A percentile compares a stretch with the other conserved stretches of the same genome.
phyloP scores from a whole-genome alignment of 192 early-diverging fungal species.

The Podila clonocystis region DNA sequence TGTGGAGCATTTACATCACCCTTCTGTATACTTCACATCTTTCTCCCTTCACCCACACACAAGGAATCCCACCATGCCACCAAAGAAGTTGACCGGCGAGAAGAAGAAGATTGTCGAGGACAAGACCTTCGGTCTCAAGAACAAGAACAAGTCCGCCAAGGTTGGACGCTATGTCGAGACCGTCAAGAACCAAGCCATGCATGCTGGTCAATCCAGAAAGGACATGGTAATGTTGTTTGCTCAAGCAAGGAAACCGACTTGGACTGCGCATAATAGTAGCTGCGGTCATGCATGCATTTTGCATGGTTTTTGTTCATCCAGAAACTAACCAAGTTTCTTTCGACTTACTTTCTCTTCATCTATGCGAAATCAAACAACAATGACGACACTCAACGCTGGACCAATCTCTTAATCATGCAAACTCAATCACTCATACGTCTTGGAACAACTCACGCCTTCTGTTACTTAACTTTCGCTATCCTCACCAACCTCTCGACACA shows the following conservation, averaged over 20 bases:
- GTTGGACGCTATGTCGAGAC: constrained; percentile 91
- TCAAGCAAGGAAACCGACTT: not conserved
- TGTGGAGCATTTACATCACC: not conserved
- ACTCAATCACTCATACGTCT: no score
- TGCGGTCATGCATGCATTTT: not conserved
- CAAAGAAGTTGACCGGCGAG: constrained; percentile 74
- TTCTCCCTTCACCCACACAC: not conserved
- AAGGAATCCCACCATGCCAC: constrained; percentile 70
- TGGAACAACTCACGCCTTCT: no score
- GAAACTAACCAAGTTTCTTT: not conserved
- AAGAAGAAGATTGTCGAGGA: constrained; percentile 92
- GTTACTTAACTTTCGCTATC: no score
- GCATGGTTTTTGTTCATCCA: not conserved
- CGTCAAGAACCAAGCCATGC: constrained; percentile 84
- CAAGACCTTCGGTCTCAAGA: constrained; percentile 99
- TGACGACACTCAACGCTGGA: no score
- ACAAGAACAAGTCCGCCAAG: constrained; percentile 98
- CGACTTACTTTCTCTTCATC: not conserved
- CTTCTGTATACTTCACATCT: not conserved
- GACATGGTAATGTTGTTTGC: constrained; percentile 37
- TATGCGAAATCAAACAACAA: no score
- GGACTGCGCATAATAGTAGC: not conserved
- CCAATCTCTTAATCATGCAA: no score
- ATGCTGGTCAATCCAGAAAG: constrained; percentile 64
- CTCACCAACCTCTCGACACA: no score